Conservation (phyloP, 305 asterid genomes). For the Plantago coronopus region DNA sequence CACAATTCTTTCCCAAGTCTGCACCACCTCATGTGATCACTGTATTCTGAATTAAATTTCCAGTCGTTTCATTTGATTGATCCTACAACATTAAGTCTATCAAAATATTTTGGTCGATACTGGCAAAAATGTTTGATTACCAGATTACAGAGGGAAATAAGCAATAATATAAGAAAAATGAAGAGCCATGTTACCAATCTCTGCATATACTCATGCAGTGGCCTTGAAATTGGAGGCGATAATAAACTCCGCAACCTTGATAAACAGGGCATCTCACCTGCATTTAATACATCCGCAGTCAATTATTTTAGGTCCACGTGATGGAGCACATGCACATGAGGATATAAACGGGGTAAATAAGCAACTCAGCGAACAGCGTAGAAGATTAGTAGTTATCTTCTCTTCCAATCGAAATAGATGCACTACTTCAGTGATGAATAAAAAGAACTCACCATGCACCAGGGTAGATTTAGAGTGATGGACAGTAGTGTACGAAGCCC, state of each 20-base stretch:
- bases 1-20: too few relatives aligned
- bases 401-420: not conserved
- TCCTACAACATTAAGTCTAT: too few relatives aligned
- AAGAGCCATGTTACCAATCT: conserved; percentile 38
- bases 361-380: conserved; percentile 3
- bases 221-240: conserved; percentile 42
- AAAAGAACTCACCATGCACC: conserved; percentile 43
- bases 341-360: conserved; percentile 5
- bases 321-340: not conserved
- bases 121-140: too few relatives aligned
- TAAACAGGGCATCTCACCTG: conserved; percentile 50
- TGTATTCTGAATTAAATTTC: too few relatives aligned
- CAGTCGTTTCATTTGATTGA: too few relatives aligned
- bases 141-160: too few relatives aligned
- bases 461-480: conserved; percentile 50
- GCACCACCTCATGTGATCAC: too few relatives aligned
- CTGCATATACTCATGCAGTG: conserved; percentile 48
- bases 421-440: conserved; percentile 6
- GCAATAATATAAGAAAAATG: too few relatives aligned
- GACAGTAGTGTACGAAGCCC: conserved; percentile 36
- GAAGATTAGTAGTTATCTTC: not conserved
- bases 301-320: conserved; percentile 4
- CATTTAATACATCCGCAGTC: conserved; percentile 21
- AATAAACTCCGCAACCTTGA: conserved; percentile 34
- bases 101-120: too few relatives aligned